Percentiles rank a stretch among this genome's conserved stretches.
phyloP scores from a whole-genome alignment of 345 rosid genomes.

The Eucalyptus curtisii region DNA sequence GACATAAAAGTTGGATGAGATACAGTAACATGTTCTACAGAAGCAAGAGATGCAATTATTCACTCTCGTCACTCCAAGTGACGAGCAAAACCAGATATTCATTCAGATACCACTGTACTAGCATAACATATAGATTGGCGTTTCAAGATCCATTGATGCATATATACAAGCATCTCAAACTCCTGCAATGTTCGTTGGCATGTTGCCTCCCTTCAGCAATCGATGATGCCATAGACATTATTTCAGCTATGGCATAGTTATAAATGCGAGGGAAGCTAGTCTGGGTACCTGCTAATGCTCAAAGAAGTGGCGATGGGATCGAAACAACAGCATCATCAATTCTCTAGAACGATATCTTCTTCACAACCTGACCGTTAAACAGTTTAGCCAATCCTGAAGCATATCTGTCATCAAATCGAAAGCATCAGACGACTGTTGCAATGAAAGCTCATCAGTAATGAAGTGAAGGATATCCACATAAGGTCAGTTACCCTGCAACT shows the following conservation, averaged over 20 bases:
- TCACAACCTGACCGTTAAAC: slow-evolving; percentile 5
- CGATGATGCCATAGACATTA: background rate
- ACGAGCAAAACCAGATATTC: background rate
- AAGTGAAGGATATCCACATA: background rate
- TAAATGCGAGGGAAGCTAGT: background rate
- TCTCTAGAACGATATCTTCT: background rate
- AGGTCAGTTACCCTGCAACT: slow-evolving; percentile 30
- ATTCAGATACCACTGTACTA: background rate
- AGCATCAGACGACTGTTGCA: background rate
- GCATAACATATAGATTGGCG: background rate
- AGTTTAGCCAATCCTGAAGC: slow-evolving; percentile 34
- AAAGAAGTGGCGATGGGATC: background rate
- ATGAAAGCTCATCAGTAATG: background rate
- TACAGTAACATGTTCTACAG: background rate
- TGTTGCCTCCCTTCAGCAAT: background rate
- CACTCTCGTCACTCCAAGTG: background rate
- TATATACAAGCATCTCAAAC: background rate
- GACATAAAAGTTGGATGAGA: background rate
- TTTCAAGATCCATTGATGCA: background rate
- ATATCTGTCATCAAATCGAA: slow-evolving; percentile 22
- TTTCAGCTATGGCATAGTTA: background rate
- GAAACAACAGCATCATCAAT: background rate
- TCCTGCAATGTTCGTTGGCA: background rate
- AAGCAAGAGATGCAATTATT: background rate
- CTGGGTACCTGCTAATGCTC: background rate